Percentiles rank a stretch among this genome's conserved stretches.
phyloP scores from a whole-genome alignment of 2,329 filamentous ascomycete genomes.

The Ophiocordyceps camponoti-leonardi region DNA sequence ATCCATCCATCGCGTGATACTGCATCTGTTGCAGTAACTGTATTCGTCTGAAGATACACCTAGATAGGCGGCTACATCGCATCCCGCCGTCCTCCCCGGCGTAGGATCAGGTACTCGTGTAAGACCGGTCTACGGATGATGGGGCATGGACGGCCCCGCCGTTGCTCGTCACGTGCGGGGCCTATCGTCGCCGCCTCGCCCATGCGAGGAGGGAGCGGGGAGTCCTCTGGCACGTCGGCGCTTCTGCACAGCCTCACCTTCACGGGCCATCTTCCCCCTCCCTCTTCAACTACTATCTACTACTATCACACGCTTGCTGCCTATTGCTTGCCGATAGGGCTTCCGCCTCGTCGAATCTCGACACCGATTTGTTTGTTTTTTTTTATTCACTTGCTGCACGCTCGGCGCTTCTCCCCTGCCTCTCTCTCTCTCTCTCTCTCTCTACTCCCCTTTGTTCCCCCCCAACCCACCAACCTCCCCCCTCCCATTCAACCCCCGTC shows the following conservation, averaged over 20 bases:
- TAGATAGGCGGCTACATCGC: not conserved
- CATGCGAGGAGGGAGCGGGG: conserved; percentile 1
- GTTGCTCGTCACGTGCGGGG: conserved; percentile 1
- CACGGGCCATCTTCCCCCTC: not conserved
- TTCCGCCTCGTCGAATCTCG: not conserved
- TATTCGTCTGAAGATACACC: not conserved
- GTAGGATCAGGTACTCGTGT: not conserved
- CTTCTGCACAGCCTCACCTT: conserved; percentile 5
- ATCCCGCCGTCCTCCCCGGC: not conserved
- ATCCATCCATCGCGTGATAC: not conserved
- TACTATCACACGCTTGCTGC: not conserved
- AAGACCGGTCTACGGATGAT: not conserved
- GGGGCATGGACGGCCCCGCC: not conserved
- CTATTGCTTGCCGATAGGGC: not conserved
- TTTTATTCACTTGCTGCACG: not conserved
- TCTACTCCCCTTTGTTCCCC: not conserved
- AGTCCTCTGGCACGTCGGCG: conserved; percentile 2
- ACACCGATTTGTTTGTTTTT: no score
- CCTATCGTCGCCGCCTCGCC: not conserved
- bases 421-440: not conserved
- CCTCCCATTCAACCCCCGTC: not conserved
- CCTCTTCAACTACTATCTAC: not conserved
- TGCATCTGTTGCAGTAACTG: not conserved
- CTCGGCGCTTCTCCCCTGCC: not conserved
- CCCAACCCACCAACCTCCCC: not conserved